Percentiles rank a stretch among this genome's conserved stretches.
Conservation (phyloP, 2,329 filamentous ascomycete genomes). For the Cercospora sp. region DNA sequence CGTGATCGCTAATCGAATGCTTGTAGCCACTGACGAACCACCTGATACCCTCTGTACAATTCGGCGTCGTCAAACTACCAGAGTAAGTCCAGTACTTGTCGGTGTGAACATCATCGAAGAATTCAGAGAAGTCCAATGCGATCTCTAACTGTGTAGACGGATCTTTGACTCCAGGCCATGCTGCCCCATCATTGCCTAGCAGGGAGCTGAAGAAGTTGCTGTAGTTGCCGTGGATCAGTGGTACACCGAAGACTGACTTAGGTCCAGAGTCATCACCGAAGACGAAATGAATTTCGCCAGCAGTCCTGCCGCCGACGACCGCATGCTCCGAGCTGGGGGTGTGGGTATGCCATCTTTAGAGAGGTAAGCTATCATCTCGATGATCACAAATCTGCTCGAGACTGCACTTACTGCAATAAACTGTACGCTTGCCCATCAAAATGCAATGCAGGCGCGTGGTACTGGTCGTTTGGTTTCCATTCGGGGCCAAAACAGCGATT, state of each 20-base stretch:
- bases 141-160: background rate
- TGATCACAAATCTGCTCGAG: background rate
- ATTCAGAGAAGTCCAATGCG: background rate
- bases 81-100: constrained; percentile 47
- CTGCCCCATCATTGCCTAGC: background rate
- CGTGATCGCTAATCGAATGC: background rate
- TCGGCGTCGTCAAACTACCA: constrained; percentile 52
- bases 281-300: background rate
- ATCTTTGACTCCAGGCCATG: background rate
- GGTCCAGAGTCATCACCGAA: background rate
- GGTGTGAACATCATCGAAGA: background rate
- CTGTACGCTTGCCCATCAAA: background rate
- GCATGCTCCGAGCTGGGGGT: background rate
- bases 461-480: background rate
- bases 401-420: background rate
- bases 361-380: background rate
- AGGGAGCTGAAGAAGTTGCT: background rate
- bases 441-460: background rate
- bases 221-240: background rate
- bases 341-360: background rate
- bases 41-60: constrained; percentile 49
- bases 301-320: background rate
- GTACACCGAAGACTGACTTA: background rate
- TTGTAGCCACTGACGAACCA: constrained; percentile 43
- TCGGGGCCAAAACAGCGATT: background rate